phyloP scores from a whole-genome alignment of 176 grass and related monocot genomes.

The Zea mays region Zm-B73-REFERENCE-NAM-5.0 NC_050097.1:165460001-165460500 shows the following conservation, averaged over 20 bases:
- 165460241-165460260: neutral
- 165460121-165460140: neutral
- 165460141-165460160: neutral
- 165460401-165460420: conserved; percentile 18
- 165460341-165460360: conserved; percentile 69
- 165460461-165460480: conserved; percentile 28
- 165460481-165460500: conserved; percentile 8
- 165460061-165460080: conserved; percentile 91
- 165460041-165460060: conserved; percentile 91
- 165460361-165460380: conserved; percentile 25
- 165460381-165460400: conserved; percentile 9
- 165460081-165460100: conserved; percentile 68
- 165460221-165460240: neutral
- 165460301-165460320: conserved; percentile 98
- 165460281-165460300: conserved; percentile 44
- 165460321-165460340: conserved; percentile 89
- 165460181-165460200: neutral
- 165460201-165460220: neutral
- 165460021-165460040: conserved; percentile 94
- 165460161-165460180: neutral
- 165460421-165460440: conserved; percentile 32
- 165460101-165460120: no score
- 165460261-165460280: neutral
- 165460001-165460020: conserved; percentile 94
- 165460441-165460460: conserved; percentile 43